Evolutionary conservation across 2,329 filamentous ascomycete genomes (phyloP), one percentile per base, ranked within the genome.

Genomic region (Cadophora malorum): DNA sequence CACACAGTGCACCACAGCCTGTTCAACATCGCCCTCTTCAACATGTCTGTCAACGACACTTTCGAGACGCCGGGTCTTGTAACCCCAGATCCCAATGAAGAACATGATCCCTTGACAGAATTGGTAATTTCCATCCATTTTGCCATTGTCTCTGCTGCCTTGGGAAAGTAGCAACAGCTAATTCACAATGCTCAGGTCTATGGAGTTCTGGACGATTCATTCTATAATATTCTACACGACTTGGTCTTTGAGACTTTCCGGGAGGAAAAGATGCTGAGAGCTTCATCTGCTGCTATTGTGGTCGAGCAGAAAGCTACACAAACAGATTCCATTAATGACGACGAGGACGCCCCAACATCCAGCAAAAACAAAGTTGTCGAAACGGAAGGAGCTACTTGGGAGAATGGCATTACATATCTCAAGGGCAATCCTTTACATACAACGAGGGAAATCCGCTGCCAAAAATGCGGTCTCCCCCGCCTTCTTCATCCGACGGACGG

Each of bases 151-250:
- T 72, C 59, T 65, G 64, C 66, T 58, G 63, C 59, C 66, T 64
- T 21, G 59, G 49, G 45, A 63, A 70, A 69, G 55, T 69, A 64
- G 63, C 35, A 50, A 47, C 35, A 63, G 65, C 72, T 75, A 64
- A 76, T 67, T 50, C 56, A 62, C 33, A 58, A 65, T n/a, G 14
- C 38, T 63, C 52, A 90, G 88, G 83, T 88, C 71, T 85, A 88
- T 76, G 81, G 85, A 25, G 86, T 95, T 69, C 84, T 95, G 75
- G 90, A 94, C 75, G 91, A 94, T 76, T 80, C 90, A 66, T 82
- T 95, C 70, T 89, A 91, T 81, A 94, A 92, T 79, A 86, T 94
- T 75, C 85, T 94, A 73, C 90, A 91, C 79, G 90, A 92, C 77
- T 84, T 93, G 63, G 83, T 93, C 71, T 84, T 93, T 75, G 88